These are phyloP conservation scores for Toxicodendron radicans DNA, from an alignment of 345 rosid genomes.

Conservation along the genomic window DNA sequence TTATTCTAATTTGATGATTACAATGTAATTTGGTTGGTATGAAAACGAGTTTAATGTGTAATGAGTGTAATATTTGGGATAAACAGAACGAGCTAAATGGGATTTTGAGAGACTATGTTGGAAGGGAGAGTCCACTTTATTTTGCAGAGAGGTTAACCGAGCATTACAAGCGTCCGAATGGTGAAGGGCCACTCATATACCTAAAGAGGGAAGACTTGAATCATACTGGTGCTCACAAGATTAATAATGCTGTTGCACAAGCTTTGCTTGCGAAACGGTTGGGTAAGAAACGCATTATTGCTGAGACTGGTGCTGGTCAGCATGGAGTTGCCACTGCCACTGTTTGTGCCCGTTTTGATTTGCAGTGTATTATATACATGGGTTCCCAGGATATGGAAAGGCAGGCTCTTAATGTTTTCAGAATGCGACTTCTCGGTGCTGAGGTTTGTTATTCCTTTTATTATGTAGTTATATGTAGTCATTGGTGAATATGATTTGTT, in stretches of 20 bases:
- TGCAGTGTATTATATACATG: constrained; percentile 83
- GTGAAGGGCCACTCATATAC: constrained; percentile 81
- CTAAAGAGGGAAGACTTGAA: constrained; percentile 97
- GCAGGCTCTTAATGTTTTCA: constrained; percentile 86
- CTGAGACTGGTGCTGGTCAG: constrained; percentile 97
- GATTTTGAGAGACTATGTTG: constrained; percentile 90
- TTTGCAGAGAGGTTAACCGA: constrained; percentile 85
- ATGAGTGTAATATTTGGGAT: background rate
- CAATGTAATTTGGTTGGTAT: no score
- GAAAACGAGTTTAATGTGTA: background rate
- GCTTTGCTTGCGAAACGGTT: constrained; percentile 82
- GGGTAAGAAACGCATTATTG: constrained; percentile 84
- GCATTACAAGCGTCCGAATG: constrained; percentile 71
- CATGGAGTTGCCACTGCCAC: constrained; percentile 98
- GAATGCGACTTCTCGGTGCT: constrained; percentile 94
- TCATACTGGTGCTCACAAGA: constrained; percentile 93
- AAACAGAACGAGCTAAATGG: constrained; percentile 65
- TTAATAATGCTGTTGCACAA: constrained; percentile 89
- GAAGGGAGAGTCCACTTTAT: constrained; percentile 87
- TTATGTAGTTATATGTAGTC: background rate
- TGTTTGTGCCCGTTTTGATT: constrained; percentile 83
- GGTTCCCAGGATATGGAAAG: constrained; percentile 98
- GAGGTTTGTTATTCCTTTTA: constrained; percentile 48
- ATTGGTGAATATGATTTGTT: no score
- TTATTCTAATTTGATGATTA: no score